Evolutionary conservation across 1,284 basidiomycete genomes (phyloP).

Genomic region (Trametes hirsuta): DNA sequence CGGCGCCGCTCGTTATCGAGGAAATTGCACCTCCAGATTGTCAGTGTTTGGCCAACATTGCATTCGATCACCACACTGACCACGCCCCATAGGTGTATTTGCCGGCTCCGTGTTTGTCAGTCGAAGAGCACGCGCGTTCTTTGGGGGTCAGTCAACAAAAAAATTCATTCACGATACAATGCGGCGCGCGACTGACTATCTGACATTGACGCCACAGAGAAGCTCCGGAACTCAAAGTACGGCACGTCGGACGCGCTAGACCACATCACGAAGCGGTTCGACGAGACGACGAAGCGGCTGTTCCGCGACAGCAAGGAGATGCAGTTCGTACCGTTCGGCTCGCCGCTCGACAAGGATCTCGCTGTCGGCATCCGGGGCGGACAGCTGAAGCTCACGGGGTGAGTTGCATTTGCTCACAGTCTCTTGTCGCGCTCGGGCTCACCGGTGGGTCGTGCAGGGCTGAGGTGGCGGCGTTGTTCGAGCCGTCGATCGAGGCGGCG

Average conservation of each 20-base stretch:
- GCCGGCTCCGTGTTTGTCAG: conserved; percentile 83
- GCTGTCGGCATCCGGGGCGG: conserved; percentile 71
- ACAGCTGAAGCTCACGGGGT: conserved; percentile 73
- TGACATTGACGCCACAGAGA: conserved; percentile 46
- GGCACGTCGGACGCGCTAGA: conserved; percentile 69
- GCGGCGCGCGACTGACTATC: not conserved
- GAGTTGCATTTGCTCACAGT: conserved; percentile 19
- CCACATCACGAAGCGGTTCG: conserved; percentile 73
- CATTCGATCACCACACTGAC: conserved; percentile 2
- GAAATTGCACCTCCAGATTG: conserved; percentile 82
- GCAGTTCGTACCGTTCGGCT: conserved; percentile 77
- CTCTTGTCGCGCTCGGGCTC: not conserved
- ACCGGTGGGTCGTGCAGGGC: conserved; percentile 36
- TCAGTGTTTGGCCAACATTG: conserved; percentile 36
- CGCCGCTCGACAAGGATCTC: conserved; percentile 72
- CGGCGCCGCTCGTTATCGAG: conserved; percentile 71
- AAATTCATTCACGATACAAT: not conserved
- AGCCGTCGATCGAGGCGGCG: conserved; percentile 75
- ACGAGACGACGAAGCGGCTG: conserved; percentile 78
- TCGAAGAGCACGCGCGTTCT: conserved; percentile 65
- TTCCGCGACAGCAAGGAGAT: conserved; percentile 68
- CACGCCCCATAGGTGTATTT: conserved; percentile 57
- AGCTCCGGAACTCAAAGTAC: conserved; percentile 70
- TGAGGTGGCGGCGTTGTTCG: conserved; percentile 73
- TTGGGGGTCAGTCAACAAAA: conserved; percentile 52